Evolutionary conservation across 2,329 filamentous ascomycete species (phyloP), one percentile per base, ranked within the genome.

Genomic region (Mycocentrospora acerina): DNA sequence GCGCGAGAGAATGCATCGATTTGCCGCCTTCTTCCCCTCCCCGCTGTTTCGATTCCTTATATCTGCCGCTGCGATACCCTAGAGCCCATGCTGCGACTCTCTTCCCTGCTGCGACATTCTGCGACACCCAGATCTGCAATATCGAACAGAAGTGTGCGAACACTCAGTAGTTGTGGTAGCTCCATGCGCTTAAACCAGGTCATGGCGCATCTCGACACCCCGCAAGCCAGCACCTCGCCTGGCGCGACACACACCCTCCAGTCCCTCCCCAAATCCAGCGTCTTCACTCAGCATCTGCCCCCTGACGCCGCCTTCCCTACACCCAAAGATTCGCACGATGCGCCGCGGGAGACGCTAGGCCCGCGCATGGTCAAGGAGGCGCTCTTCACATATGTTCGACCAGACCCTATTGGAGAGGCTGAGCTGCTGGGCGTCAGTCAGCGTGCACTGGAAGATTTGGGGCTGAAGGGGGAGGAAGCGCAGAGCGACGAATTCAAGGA

Each of bases 381-480:
- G 4, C 71, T 91, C 34, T 98, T 88, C 70, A 95, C 90, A 7
- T 98, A 85, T 76, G 90, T 98, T 14, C 82, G 90, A 4, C 93
- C 93, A 0, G 86, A 91, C 57, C 69, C 76, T 14, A 78, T 83
- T 17, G 74, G 83, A 47, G 79, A 85, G 15, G 81, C 89, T 0
- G 88, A 96, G 60, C 74, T 98, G 12, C 77, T 97, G 2, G 86
- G 81, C 6, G 83, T 95, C 2, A 95, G 90, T 47, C 78, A 81
- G 2, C 81, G 81, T 2, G 91, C 90, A 0, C 75, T 97, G 70
- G 76, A 75, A 34, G 89, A 95, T 57, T 73, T 98, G n/a, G 87
- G 88, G 0, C 81, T 98, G 43, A 75, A 76, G 14, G 67, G 76
- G 1, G 80, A 79, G 2, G 86, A 93, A 52, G 81, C 84, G 31